Evolutionary conservation across 805 yeast genomes (phyloP).

Genomic region (Wickerhamiella galacta): DNA sequence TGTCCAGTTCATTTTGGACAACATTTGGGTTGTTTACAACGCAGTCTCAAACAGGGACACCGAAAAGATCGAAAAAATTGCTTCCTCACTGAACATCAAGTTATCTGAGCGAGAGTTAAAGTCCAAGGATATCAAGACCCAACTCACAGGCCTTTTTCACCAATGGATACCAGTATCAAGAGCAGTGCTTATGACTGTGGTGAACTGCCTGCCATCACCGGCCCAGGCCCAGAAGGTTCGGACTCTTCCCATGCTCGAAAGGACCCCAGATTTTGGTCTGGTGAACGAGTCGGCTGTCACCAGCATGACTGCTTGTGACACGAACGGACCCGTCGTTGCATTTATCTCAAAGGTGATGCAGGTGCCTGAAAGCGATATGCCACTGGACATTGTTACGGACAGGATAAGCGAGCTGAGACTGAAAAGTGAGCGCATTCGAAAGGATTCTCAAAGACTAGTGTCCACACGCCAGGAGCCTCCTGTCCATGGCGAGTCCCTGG

Average conservation of each 20-base stretch:
- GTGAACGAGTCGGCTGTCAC: slow-evolving; percentile 31
- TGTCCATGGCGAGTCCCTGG: slow-evolving; percentile 11
- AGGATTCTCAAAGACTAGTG: slow-evolving; percentile 37
- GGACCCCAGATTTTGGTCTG: slow-evolving; percentile 34
- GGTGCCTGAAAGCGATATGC: slow-evolving; percentile 66
- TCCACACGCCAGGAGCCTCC: no score
- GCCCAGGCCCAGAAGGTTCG: slow-evolving; percentile 53
- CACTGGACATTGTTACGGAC: slow-evolving; percentile 28
- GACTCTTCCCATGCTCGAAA: slow-evolving; percentile 46
- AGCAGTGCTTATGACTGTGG: slow-evolving; percentile 67
- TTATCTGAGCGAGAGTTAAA: slow-evolving; percentile 59
- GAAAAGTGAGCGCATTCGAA: slow-evolving; percentile 50
- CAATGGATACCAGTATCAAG: slow-evolving; percentile 93
- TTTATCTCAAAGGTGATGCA: slow-evolving; percentile 84
- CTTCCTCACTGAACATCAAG: slow-evolving; percentile 49
- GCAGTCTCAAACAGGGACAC: slow-evolving; percentile 45
- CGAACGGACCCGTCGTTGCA: slow-evolving; percentile 48
- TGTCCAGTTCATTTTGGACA: slow-evolving; percentile 73
- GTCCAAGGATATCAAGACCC: slow-evolving; percentile 54
- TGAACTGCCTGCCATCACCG: slow-evolving; percentile 78
- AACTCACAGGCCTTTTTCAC: slow-evolving; percentile 53
- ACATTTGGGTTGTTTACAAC: slow-evolving; percentile 81
- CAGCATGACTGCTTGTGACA: slow-evolving; percentile 52
- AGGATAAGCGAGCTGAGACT: slow-evolving; percentile 25
- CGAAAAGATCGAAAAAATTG: slow-evolving; percentile 60